These are phyloP conservation scores for Volvox africanus DNA, from an alignment of 139 green algal species.

Conservation along the genomic window DNA sequence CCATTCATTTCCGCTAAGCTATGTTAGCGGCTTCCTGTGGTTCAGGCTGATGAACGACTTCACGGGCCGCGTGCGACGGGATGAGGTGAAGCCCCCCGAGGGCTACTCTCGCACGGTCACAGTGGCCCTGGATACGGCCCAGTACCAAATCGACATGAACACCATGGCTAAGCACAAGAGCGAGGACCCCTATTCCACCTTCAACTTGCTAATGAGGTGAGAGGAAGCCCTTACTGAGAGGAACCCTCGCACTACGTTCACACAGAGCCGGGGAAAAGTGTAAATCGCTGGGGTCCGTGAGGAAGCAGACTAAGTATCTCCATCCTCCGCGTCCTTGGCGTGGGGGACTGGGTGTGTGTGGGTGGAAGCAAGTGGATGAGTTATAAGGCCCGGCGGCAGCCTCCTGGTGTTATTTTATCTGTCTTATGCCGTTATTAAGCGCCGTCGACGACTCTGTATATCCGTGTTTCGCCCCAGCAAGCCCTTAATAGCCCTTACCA, in stretches of 20 bases:
- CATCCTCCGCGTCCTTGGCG: too few relatives aligned
- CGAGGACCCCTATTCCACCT: conserved; percentile 87
- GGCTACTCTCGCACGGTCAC: conserved; percentile 85
- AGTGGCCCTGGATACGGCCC: conserved; percentile 91
- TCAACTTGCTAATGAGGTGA: conserved; percentile 92
- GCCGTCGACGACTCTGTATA: too few relatives aligned
- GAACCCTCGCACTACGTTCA: too few relatives aligned
- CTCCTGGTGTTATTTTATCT: too few relatives aligned
- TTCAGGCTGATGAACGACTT: conserved; percentile 96
- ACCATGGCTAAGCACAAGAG: conserved; percentile 59
- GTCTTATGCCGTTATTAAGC: too few relatives aligned
- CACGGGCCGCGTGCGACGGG: conserved; percentile 80
- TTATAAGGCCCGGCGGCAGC: too few relatives aligned
- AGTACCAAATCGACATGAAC: conserved; percentile 94
- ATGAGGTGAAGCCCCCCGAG: conserved; percentile 74
- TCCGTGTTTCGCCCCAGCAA: background rate
- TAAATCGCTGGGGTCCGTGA: too few relatives aligned
- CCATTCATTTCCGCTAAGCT: background rate
- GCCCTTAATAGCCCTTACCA: background rate
- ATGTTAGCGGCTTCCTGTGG: too few relatives aligned
- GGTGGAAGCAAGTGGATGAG: too few relatives aligned
- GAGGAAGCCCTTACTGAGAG: background rate
- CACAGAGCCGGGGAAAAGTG: too few relatives aligned
- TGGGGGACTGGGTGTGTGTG: too few relatives aligned
- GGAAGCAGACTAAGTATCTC: too few relatives aligned